phyloP scores from a whole-genome alignment of 2,329 filamentous ascomycete genomes.

The Sporothrix variecibatus region DNA sequence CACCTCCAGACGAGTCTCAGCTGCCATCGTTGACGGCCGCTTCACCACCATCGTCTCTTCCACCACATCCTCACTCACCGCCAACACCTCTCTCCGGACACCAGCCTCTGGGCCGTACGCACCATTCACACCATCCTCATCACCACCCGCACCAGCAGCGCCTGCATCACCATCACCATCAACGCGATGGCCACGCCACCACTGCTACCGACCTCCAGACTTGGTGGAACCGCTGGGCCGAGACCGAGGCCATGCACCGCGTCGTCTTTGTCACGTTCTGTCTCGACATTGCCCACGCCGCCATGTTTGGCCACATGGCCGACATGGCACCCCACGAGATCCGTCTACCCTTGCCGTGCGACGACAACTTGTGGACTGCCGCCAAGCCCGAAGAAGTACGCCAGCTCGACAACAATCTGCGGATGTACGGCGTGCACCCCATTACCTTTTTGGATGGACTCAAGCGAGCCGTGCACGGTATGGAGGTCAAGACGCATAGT shows the following conservation, averaged over 20 bases:
- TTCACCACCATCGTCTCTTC: not conserved
- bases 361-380: constrained; percentile 83
- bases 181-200: constrained; percentile 23
- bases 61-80: constrained; percentile 6
- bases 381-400: constrained; percentile 75
- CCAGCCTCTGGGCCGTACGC: not conserved
- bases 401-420: constrained; percentile 72
- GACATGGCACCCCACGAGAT: constrained; percentile 93
- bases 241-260: constrained; percentile 80
- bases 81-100: constrained; percentile 17
- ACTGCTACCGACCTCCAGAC: constrained; percentile 44
- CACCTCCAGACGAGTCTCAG: constrained; percentile 63
- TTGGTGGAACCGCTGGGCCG: constrained; percentile 88
- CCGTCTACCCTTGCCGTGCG: constrained; percentile 80
- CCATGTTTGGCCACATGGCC: constrained; percentile 87
- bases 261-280: constrained; percentile 89
- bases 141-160: not conserved
- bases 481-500: constrained; percentile 79
- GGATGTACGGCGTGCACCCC: constrained; percentile 76
- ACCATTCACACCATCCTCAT: constrained; percentile 12
- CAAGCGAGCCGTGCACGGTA: constrained; percentile 78
- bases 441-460: constrained; percentile 82
- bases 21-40: not conserved
- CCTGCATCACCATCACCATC: constrained; percentile 7
- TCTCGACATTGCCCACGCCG: constrained; percentile 84